A percentile compares a stretch with the other conserved stretches of the same genome.
Evolutionary conservation across 2,329 filamentous ascomycete species (phyloP).

Genomic region (Coniella lustricola): DNA sequence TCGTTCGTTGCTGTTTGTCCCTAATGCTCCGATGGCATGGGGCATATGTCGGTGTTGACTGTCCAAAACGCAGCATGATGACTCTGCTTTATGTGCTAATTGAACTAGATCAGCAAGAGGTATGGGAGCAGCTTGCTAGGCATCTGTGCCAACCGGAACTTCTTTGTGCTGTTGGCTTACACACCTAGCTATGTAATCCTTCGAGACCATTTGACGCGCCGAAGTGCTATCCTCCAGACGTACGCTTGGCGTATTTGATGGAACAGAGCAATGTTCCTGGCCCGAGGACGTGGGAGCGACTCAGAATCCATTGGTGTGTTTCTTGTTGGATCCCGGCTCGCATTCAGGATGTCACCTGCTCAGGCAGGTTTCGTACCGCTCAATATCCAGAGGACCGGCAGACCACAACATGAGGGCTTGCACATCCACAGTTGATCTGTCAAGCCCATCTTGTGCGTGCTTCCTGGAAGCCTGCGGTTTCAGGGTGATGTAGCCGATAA

Average conservation of each 20-base stretch:
- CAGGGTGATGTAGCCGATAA: slow-evolving; percentile 68
- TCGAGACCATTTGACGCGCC: no score
- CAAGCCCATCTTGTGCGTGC: slow-evolving; percentile 8
- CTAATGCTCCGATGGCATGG: slow-evolving; percentile 8
- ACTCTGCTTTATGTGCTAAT: background rate
- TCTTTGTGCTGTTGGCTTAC: no score
- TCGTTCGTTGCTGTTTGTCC: background rate
- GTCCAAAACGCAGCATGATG: background rate
- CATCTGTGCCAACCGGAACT: no score
- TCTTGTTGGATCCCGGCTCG: background rate
- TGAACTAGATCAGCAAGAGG: background rate
- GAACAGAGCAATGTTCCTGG: no score
- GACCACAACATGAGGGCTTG: slow-evolving; percentile 76
- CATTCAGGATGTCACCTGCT: slow-evolving; percentile 21
- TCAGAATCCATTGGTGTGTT: background rate
- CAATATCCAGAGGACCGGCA: slow-evolving; percentile 64
- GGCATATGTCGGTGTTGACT: slow-evolving; percentile 13
- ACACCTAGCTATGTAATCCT: no score
- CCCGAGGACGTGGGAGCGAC: no score
- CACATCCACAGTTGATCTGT: slow-evolving; percentile 35
- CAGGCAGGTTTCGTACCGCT: slow-evolving; percentile 61
- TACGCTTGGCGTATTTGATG: no score
- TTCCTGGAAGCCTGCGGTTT: slow-evolving; percentile 7
- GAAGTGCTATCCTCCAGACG: no score
- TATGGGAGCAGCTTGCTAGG: no score